These are phyloP conservation scores for Yamadazyma pseudoaaseri DNA, from an alignment of 1,139 yeast genomes.

Conservation along the genomic window DNA sequence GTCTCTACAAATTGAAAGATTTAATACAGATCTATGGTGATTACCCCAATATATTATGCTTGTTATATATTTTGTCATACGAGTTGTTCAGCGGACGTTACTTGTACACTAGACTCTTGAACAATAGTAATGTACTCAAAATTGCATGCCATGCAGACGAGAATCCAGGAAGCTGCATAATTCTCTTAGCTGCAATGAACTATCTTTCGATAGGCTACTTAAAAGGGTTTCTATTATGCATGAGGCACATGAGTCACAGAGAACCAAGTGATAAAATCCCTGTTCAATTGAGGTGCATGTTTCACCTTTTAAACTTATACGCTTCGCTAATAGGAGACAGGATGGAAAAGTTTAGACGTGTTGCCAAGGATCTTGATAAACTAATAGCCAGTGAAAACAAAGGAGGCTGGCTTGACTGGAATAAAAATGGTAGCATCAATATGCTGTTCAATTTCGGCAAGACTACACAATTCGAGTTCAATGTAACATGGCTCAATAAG, in stretches of 20 bases:
- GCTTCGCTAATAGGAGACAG: not conserved
- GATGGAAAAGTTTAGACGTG: not conserved
- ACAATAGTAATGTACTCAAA: no score
- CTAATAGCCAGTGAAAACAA: conserved; percentile 24
- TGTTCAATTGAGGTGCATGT: conserved; percentile 13
- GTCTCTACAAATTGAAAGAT: not conserved
- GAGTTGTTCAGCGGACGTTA: conserved; percentile 4
- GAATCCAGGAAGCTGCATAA: not conserved
- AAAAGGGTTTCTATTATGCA: not conserved
- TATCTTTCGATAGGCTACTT: not conserved
- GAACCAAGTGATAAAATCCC: conserved; percentile 25
- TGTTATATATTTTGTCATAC: conserved; percentile 5
- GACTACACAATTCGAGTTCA: no score
- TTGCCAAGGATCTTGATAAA: conserved; percentile 18
- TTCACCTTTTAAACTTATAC: not conserved
- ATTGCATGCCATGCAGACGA: not conserved
- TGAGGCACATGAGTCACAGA: conserved; percentile 15
- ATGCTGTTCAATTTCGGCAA: not conserved
- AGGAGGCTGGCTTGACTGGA: conserved; percentile 1
- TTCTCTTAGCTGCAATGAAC: not conserved
- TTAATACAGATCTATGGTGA: not conserved
- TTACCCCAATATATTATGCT: not conserved
- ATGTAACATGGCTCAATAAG: conserved; percentile 16
- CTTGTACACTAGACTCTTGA: no score
- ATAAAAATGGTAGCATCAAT: conserved; percentile 7